Conservation (phyloP, 2,329 filamentous ascomycete genomes). For the Calonectria pseudoturangicola region DNA sequence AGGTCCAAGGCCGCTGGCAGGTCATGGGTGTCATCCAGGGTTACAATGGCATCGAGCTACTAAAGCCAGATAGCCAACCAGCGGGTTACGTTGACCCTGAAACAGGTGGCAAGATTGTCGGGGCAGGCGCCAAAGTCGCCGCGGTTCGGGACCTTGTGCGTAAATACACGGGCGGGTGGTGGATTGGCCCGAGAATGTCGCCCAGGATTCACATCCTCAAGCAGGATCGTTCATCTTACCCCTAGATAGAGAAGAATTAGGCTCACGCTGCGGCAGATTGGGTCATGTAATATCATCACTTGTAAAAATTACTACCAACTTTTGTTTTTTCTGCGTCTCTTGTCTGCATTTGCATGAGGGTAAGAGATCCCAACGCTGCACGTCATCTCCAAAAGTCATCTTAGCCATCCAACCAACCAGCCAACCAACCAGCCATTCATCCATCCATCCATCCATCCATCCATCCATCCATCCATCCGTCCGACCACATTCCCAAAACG, state of each 20-base stretch:
- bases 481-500: slow-evolving; percentile 30
- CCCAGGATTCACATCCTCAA: slow-evolving; percentile 72
- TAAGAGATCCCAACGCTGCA: slow-evolving; percentile 12
- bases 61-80: slow-evolving; percentile 66
- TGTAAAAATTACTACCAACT: slow-evolving; percentile 35
- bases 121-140: slow-evolving; percentile 65
- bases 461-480: slow-evolving; percentile 11
- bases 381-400: slow-evolving; percentile 23
- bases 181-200: slow-evolving; percentile 77
- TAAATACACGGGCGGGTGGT: slow-evolving; percentile 75
- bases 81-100: slow-evolving; percentile 37
- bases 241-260: slow-evolving; percentile 28
- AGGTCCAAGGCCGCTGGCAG: slow-evolving; percentile 72
- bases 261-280: not conserved
- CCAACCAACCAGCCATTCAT: slow-evolving; percentile 5
- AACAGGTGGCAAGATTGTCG: slow-evolving; percentile 61
- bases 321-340: slow-evolving; percentile 41
- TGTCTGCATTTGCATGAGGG: slow-evolving; percentile 35
- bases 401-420: slow-evolving; percentile 24
- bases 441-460: slow-evolving; percentile 33
- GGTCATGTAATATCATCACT: slow-evolving; percentile 4
- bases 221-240: slow-evolving; percentile 51
- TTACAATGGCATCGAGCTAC: slow-evolving; percentile 75
- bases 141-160: slow-evolving; percentile 65
- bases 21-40: slow-evolving; percentile 74